These are phyloP conservation scores for Colletotrichum limetticola DNA, from an alignment of 2,329 filamentous ascomycete species.

Conservation along the genomic window DNA sequence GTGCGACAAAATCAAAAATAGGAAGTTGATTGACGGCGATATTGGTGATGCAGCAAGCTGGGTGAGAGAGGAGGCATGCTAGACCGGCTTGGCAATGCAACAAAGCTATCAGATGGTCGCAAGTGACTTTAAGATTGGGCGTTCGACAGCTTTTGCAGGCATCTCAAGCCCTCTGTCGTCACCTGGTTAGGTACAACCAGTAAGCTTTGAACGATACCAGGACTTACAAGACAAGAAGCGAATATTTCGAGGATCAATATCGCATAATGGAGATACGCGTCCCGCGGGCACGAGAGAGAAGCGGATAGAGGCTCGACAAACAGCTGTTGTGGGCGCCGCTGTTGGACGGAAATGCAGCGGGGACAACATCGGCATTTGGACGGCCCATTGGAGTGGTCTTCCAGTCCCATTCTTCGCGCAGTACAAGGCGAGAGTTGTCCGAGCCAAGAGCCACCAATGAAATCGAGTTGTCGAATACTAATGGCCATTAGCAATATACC, in stretches of 20 bases:
- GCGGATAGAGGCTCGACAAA: not conserved
- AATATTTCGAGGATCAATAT: not conserved
- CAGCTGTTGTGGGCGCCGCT: not conserved
- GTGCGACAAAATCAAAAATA: conserved; percentile 9
- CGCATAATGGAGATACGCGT: not conserved
- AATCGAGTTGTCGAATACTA: not conserved
- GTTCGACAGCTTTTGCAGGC: not conserved
- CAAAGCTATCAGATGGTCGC: conserved; percentile 21
- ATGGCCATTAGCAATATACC: not conserved
- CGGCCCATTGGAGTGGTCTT: not conserved
- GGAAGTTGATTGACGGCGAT: conserved; percentile 26
- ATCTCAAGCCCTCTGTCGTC: not conserved
- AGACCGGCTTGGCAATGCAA: conserved; percentile 34
- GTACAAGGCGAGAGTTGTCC: not conserved
- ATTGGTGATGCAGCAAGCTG: not conserved
- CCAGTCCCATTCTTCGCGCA: not conserved
- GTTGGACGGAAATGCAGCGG: not conserved
- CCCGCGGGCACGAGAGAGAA: not conserved
- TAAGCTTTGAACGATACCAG: not conserved
- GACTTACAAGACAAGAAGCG: not conserved
- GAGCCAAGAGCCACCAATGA: not conserved
- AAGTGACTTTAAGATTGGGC: not conserved
- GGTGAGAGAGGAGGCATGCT: not conserved
- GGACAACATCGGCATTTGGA: not conserved
- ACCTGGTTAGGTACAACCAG: not conserved